Base-by-base conservation (phyloP, 75 land plant genomes). In the Chamaecyparis obtusa region DNA sequence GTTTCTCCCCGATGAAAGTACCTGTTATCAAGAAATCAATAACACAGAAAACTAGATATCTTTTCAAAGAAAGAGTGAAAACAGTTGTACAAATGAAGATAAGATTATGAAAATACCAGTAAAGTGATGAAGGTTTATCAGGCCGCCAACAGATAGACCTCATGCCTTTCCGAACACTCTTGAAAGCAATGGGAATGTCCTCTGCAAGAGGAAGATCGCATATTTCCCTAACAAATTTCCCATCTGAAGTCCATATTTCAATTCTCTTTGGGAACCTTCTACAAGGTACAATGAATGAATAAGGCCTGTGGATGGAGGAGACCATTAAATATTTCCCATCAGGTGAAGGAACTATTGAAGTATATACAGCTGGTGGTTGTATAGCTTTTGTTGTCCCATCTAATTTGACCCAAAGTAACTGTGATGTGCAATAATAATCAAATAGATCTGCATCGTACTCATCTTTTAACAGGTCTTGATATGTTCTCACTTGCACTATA, bases 151-250 rank as follows among this genome's bases (percentile, higher is more conserved):
- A 92, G 87, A 98, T 92, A 81, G 98, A 95, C 35, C 99, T 93
- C 89, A 90, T 92, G 83, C 99, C 99, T 88, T 91, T 93, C n/a
- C 99, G 90, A 41, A 97, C 95, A 92, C 99, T 98, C 85, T 92
- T 94, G 84, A 90, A 93, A 72, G 98, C 92, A 82, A 98, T 96
- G 39, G 99, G 98, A 82, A 98, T 96, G 86, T 98, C 93, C 85
- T 98, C 99, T 9, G 99, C 99, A 84, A 98, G 99, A 48, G 99
- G 97, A 64, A 98, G 84, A 89, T 95, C 94, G 91, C 99, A 96
- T 57, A 98, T 89, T 83, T 95, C 97, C 85, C 93, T 92, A 0
- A 98, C 93, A 90, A 98, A 93, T 57, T 90, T 91, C 60, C 99
- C 99, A 90, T 91, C 92, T 21, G 88, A 71, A 79, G 95, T 92